Percentiles rank a stretch among this genome's conserved stretches.
Evolutionary conservation across 2,329 filamentous ascomycete genomes (phyloP).

Genomic region (Trichoderma guizhouense): DNA sequence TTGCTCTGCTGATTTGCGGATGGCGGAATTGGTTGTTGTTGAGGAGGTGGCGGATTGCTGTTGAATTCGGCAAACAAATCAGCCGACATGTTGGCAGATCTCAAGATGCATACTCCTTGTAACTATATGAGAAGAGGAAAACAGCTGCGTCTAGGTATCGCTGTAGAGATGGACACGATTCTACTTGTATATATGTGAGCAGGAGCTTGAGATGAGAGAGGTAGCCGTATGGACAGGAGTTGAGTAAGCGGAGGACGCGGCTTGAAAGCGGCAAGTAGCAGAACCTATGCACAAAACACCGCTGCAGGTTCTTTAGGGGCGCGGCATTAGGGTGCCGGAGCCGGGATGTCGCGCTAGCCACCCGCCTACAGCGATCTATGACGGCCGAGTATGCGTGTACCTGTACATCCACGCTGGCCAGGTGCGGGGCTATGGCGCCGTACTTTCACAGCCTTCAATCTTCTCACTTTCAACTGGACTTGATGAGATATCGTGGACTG

Average conservation of each 20-base stretch:
- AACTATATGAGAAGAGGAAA: not conserved
- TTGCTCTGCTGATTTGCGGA: constrained; percentile 14
- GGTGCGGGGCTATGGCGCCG: constrained; percentile 4
- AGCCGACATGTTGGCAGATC: constrained; percentile 51
- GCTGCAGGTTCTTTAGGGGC: not conserved
- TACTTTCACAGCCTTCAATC: not conserved
- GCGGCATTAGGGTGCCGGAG: not conserved
- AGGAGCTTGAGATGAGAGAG: not conserved
- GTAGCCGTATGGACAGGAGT: not conserved
- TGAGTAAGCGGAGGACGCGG: constrained; percentile 4
- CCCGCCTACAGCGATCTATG: constrained; percentile 4
- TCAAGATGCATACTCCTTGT: not conserved
- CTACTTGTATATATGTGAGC: not conserved
- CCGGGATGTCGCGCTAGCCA: not conserved
- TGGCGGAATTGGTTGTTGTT: constrained; percentile 18
- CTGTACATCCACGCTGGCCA: not conserved
- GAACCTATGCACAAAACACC: not conserved
- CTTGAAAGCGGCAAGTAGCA: not conserved
- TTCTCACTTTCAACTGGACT: not conserved
- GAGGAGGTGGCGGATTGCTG: constrained; percentile 29
- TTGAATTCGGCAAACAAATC: constrained; percentile 61
- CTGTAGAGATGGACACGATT: not conserved
- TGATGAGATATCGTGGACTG: not conserved
- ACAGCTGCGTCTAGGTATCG: not conserved
- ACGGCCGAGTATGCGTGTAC: constrained; percentile 2